Conservation (phyloP, 2,329 filamentous ascomycete species). For the Fusarium hostae region DNA sequence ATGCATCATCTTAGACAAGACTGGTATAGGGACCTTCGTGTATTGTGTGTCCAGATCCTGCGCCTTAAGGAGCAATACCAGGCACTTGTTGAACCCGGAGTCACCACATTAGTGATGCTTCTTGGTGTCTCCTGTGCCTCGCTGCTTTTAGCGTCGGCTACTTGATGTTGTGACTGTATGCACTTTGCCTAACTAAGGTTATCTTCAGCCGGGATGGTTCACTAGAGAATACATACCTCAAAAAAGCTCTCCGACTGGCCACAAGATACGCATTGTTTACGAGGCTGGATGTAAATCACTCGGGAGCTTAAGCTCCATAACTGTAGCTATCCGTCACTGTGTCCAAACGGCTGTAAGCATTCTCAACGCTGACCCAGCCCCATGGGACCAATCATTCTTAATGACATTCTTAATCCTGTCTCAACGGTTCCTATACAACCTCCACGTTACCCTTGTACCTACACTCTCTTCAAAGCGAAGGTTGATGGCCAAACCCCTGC, state of each 20-base stretch:
- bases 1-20: neutral
- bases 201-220: neutral
- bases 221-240: neutral
- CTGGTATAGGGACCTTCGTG: neutral
- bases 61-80: neutral
- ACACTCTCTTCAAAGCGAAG: neutral
- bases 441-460: slow-evolving; percentile 4
- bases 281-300: neutral
- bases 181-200: neutral
- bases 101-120: neutral
- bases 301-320: slow-evolving; percentile 1
- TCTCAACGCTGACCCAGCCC: slow-evolving; percentile 6
- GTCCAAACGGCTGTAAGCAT: neutral
- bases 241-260: slow-evolving; percentile 12
- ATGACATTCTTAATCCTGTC: neutral
- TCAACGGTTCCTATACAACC: neutral
- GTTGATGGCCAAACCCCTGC: neutral
- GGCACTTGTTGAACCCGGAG: neutral
- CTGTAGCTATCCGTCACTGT: slow-evolving; percentile 23
- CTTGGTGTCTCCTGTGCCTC: slow-evolving; percentile 1
- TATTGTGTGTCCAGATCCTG: slow-evolving; percentile 14
- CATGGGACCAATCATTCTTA: slow-evolving; percentile 26
- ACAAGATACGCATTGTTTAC: neutral
- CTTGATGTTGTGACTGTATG: neutral
- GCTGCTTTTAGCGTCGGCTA: neutral